Conservation (phyloP, 176 grass and related monocot genomes). For the Bromus sterilis region DNA sequence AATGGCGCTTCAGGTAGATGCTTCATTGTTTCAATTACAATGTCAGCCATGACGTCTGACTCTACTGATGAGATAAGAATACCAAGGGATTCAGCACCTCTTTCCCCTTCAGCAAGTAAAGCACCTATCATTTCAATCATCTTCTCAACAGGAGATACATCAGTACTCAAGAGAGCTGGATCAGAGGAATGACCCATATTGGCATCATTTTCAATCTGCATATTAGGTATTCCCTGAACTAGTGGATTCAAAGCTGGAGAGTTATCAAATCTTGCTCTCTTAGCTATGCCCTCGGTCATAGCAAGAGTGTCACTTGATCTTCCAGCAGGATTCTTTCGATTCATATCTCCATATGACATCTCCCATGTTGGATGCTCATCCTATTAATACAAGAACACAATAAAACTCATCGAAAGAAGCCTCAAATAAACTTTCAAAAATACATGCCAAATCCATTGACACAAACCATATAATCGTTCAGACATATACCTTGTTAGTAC, state of each 20-base stretch:
- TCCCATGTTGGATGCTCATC: constrained; percentile 43
- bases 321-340: constrained; percentile 31
- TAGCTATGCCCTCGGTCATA: constrained; percentile 43
- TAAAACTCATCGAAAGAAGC: constrained; percentile 2
- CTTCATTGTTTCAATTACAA: constrained; percentile 99
- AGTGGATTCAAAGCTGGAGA: constrained; percentile 15
- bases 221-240: constrained; percentile 26
- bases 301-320: constrained; percentile 45
- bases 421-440: not conserved
- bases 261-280: constrained; percentile 57
- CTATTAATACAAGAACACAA: constrained; percentile 31
- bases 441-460: not conserved
- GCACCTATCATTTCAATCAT: constrained; percentile 99
- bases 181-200: constrained; percentile 39
- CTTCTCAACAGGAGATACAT: constrained; percentile 81
- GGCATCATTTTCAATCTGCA: constrained; percentile 29
- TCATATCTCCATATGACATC: constrained; percentile 43
- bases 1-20: constrained; percentile 45
- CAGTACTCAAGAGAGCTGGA: constrained; percentile 39
- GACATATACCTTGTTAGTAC: constrained; percentile 53
- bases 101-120: constrained; percentile 97
- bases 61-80: constrained; percentile 90
- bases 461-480: not conserved
- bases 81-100: constrained; percentile 87
- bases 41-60: constrained; percentile 94